A percentile compares a stretch with the other conserved stretches of the same genome.
phyloP scores from a whole-genome alignment of 108 stramenopile genomes.

The Conticribra guillardii region DNA sequence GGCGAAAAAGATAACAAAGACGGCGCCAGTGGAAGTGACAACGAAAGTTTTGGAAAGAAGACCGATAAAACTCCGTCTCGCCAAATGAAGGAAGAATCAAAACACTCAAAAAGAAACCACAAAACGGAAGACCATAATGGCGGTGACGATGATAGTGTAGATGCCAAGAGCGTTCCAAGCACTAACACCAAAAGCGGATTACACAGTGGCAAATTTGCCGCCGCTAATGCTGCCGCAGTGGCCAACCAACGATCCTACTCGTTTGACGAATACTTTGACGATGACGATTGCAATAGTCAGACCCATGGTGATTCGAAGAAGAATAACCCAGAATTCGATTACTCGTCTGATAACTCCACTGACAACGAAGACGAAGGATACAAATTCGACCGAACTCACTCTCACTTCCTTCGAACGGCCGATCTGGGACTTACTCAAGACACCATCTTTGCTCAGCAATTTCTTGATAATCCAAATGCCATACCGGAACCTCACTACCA shows the following conservation, averaged over 20 bases:
- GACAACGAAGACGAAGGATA: too few species aligned
- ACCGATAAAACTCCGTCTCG: background rate
- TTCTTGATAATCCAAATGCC: slow-evolving; percentile 26
- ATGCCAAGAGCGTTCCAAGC: too few species aligned
- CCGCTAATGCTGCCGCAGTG: too few species aligned
- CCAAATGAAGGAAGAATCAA: too few species aligned
- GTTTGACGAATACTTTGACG: too few species aligned
- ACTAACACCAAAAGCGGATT: slow-evolving; percentile 22
- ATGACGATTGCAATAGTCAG: too few species aligned
- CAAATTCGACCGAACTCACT: slow-evolving; percentile 26
- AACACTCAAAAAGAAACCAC: too few species aligned
- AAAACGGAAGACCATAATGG: background rate
- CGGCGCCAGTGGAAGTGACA: slow-evolving; percentile 19
- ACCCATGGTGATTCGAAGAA: too few species aligned
- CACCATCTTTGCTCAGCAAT: slow-evolving; percentile 46
- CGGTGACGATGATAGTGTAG: slow-evolving; percentile 9
- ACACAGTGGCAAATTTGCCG: slow-evolving; percentile 27
- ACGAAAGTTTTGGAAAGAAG: slow-evolving; percentile 28
- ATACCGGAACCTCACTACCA: slow-evolving; percentile 51
- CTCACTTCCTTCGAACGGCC: slow-evolving; percentile 45
- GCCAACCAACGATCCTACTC: too few species aligned
- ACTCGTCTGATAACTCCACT: too few species aligned
- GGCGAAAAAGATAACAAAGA: slow-evolving; percentile 3
- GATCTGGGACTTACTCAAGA: slow-evolving; percentile 49
- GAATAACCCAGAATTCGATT: too few species aligned